Conservation (phyloP, 208 protist genomes). For the Leishmania amazonensis region DNA sequence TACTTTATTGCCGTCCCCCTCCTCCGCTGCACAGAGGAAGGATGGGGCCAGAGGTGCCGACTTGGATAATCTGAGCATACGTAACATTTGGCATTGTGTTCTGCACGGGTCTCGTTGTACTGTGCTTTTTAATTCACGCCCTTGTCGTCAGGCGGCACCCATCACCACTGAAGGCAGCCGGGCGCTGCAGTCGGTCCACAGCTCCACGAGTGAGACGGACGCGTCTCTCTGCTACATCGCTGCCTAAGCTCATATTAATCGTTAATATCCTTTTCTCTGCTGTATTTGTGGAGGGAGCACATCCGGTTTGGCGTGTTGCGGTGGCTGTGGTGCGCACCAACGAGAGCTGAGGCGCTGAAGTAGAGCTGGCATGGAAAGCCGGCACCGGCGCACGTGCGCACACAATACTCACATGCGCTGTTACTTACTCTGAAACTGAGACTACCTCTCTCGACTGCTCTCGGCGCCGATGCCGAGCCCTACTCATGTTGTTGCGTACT, state of each 20-base stretch:
- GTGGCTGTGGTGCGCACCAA: neutral
- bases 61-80: neutral
- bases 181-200: neutral
- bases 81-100: neutral
- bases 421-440: neutral
- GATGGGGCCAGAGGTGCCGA: neutral
- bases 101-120: neutral
- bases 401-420: neutral
- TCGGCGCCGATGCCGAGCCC: neutral
- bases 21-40: neutral
- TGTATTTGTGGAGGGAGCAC: neutral
- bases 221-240: neutral
- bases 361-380: neutral
- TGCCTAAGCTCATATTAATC: neutral
- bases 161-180: neutral
- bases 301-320: neutral
- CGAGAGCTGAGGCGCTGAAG: neutral
- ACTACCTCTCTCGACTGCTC: neutral
- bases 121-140: neutral
- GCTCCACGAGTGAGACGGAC: neutral
- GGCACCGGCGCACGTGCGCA: neutral
- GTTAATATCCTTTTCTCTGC: neutral
- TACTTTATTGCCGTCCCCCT: neutral
- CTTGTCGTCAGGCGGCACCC: neutral
- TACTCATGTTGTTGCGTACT: neutral